Base-by-base conservation (phyloP, 2,329 filamentous ascomycete species). In the Phymatotrichopsis omnivora region DNA sequence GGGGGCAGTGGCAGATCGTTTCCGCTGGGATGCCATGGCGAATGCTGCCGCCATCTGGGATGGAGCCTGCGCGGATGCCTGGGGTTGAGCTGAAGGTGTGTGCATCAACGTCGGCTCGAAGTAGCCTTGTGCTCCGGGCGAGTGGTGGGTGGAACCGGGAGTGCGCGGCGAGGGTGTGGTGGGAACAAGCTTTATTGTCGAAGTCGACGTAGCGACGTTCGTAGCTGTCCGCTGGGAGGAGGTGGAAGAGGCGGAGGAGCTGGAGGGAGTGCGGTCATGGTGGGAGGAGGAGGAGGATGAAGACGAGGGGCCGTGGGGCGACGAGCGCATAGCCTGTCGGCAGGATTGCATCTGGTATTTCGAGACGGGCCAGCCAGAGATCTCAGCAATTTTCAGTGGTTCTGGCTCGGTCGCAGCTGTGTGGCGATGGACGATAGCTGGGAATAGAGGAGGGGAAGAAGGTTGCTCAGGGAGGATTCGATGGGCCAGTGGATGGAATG, bases 191-290 rank as follows among this genome's bases (percentile, higher is more conserved):
- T 54, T 56, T 59, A 54, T 59, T 56, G 44, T 60, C 54, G 54
- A 64, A 22, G 52, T 45, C 19, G 47, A 45, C 11, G 48, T 61
- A 12, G 63, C 58, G 33, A 64, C 61, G 25, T 62, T 60, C 47
- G 66, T 66, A 27, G 65, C 61, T 23, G 65, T 67, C 47, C 67
- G 61, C 56, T 65, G 65, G 34, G 67, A 70, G 10, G 63, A 64
- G 22, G 60, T 60, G 4, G 68, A 71, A 45, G 66, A 63, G 40
- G 63, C 65, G 49, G 60, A 62, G 36, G 64, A 65, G 42, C 67
- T 69, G 44, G 68, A 70, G 47, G 55, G 54, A 7, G 56, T 57
- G 34, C 52, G 52, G 24, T 40, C 50, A 32, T 54, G 51, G 35
- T 42, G 45, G 27, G 44, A 24, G 24, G 17, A 14, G 30, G 17